Evolutionary conservation across 2,329 filamentous ascomycete species (phyloP).

Genomic region (Zymoseptoria crescenta): DNA sequence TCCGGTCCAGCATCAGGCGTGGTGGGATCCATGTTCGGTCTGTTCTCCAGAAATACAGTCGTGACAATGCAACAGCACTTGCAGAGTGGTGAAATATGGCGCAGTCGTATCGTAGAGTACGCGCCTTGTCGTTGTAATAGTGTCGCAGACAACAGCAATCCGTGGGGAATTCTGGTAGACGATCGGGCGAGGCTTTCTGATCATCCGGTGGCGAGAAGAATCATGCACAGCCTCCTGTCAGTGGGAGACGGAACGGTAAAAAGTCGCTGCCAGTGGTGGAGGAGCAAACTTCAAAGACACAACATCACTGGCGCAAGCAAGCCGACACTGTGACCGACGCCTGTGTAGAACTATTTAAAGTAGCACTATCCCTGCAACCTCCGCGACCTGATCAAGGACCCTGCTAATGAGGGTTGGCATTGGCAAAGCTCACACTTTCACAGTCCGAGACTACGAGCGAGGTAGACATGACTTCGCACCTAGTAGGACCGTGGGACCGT

Average conservation of each 20-base stretch:
- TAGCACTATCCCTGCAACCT: neutral
- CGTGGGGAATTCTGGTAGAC: neutral
- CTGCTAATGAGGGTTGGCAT: neutral
- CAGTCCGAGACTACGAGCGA: neutral
- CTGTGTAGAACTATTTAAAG: neutral
- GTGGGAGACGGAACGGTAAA: neutral
- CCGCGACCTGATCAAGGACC: neutral
- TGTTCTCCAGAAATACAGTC: neutral
- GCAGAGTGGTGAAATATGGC: neutral
- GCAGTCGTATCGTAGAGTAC: neutral
- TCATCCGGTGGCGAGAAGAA: neutral
- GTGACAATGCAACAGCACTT: neutral
- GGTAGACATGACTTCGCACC: neutral
- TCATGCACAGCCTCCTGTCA: neutral
- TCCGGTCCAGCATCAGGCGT: conserved; percentile 34
- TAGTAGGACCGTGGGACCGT: too few species aligned
- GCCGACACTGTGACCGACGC: neutral
- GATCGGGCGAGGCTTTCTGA: neutral
- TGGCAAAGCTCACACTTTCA: neutral
- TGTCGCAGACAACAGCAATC: neutral
- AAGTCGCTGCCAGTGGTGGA: neutral
- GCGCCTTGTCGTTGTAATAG: neutral
- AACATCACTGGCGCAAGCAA: neutral
- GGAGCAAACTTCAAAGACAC: neutral
- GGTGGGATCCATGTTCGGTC: conserved; percentile 19